These are phyloP conservation scores for Ophiognomonia clavigignenti-juglandacearum DNA, from an alignment of 2,329 filamentous ascomycete species.

Conservation along the genomic window DNA sequence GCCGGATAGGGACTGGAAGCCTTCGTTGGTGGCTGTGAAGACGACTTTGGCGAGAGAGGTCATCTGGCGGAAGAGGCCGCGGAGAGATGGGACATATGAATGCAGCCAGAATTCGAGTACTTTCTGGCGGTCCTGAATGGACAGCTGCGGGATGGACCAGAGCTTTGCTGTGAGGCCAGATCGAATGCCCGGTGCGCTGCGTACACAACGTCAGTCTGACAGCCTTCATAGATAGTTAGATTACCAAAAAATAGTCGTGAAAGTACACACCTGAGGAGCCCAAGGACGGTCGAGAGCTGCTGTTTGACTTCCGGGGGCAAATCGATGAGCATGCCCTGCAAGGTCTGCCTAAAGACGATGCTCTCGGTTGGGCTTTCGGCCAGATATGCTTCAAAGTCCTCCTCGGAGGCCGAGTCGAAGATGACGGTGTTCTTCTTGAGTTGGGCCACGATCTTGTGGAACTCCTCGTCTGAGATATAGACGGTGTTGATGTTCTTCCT, in stretches of 20 bases:
- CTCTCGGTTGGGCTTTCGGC: constrained; percentile 19
- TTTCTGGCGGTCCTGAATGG: constrained; percentile 10
- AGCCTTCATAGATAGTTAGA: too few species aligned
- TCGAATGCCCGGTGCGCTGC: constrained; percentile 7
- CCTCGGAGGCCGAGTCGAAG: constrained; percentile 6
- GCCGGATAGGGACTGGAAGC: constrained; percentile 36
- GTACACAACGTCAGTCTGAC: too few species aligned
- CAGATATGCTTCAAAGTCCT: constrained; percentile 20
- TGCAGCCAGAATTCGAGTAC: constrained; percentile 42
- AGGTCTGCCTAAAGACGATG: constrained; percentile 17
- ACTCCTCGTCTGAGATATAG: constrained; percentile 17
- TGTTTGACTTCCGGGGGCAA: constrained; percentile 15
- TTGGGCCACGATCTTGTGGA: constrained; percentile 7
- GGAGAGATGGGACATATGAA: constrained; percentile 40
- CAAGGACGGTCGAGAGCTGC: too few species aligned
- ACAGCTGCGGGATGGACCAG: constrained; percentile 12
- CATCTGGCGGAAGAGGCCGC: constrained; percentile 38
- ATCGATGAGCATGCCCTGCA: constrained; percentile 18
- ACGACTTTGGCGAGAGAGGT: constrained; percentile 37
- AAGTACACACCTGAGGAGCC: too few species aligned
- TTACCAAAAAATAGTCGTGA: too few species aligned
- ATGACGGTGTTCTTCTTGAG: constrained; percentile 8
- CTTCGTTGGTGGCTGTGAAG: constrained; percentile 41
- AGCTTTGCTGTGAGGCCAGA: constrained; percentile 8
- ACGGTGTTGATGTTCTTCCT: constrained; percentile 3